phyloP scores from a whole-genome alignment of 768 basidiomycete genomes.

The Suillus lakei region DNA sequence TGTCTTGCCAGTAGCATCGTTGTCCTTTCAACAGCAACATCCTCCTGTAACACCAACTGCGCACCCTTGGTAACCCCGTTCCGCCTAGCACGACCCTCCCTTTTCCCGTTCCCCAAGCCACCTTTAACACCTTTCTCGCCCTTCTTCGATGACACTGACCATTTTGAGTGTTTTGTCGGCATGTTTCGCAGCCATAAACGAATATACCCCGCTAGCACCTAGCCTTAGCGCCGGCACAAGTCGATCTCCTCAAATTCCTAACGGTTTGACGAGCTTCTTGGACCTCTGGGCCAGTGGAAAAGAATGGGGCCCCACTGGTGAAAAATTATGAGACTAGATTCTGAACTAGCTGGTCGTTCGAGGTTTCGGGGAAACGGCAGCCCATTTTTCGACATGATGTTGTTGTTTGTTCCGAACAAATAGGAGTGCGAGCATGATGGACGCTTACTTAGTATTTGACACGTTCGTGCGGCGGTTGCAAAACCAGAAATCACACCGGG shows the following conservation, averaged over 20 bases:
- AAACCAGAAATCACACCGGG: slow-evolving; percentile 9
- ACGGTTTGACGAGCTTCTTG: slow-evolving; percentile 69
- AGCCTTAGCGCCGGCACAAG: slow-evolving; percentile 19
- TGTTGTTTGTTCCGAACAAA: slow-evolving; percentile 39
- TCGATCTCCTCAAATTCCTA: slow-evolving; percentile 69
- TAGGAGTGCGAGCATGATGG: slow-evolving; percentile 21
- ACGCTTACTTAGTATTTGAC: not conserved
- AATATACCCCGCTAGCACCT: not conserved
- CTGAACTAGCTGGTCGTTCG: slow-evolving; percentile 14
- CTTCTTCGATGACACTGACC: slow-evolving; percentile 8
- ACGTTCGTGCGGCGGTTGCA: not conserved
- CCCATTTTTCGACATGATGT: slow-evolving; percentile 40
- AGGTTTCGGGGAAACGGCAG: slow-evolving; percentile 31
- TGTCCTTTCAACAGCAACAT: slow-evolving; percentile 41
- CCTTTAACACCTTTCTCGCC: slow-evolving; percentile 2
- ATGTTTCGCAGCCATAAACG: slow-evolving; percentile 16
- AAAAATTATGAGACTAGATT: slow-evolving; percentile 7
- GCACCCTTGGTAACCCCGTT: slow-evolving; percentile 14
- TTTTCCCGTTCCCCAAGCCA: slow-evolving; percentile 22
- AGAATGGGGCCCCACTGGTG: slow-evolving; percentile 19
- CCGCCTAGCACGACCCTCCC: slow-evolving; percentile 1
- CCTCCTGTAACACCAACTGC: slow-evolving; percentile 16
- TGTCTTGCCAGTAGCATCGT: slow-evolving; percentile 64
- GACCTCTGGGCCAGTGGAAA: slow-evolving; percentile 30
- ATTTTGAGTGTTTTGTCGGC: slow-evolving; percentile 27